These are phyloP conservation scores for Tylopilus rubrobrunneus DNA, from an alignment of 768 basidiomycete genomes.

Conservation along the genomic window DNA sequence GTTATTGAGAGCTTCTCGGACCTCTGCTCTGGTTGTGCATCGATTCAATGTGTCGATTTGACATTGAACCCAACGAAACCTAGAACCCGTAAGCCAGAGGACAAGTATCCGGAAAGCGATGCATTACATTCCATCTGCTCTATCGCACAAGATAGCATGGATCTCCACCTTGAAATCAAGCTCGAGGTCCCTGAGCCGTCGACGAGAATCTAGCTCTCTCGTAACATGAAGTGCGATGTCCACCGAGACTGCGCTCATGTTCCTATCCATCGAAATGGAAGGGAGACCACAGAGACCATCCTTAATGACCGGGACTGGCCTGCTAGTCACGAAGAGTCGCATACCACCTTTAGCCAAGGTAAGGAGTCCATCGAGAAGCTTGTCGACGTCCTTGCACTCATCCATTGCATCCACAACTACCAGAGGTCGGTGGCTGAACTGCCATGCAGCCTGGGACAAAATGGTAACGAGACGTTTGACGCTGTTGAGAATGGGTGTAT, in stretches of 20 bases:
- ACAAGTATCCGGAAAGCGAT: not conserved
- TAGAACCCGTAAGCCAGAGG: not conserved
- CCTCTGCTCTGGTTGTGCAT: too few relatives aligned
- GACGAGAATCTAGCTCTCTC: too few relatives aligned
- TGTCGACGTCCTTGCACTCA: constrained; percentile 11
- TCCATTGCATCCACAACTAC: constrained; percentile 20
- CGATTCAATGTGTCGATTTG: too few relatives aligned
- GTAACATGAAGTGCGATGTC: too few relatives aligned
- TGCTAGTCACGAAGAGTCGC: too few relatives aligned
- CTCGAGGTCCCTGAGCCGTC: too few relatives aligned
- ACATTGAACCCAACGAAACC: constrained; percentile 8
- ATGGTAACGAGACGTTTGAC: constrained; percentile 1
- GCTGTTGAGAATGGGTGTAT: not conserved
- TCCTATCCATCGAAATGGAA: too few relatives aligned
- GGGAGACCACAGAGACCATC: too few relatives aligned
- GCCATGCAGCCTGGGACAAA: not conserved
- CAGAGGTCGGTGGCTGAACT: constrained; percentile 1
- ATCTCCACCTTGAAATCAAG: not conserved
- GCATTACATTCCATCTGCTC: not conserved
- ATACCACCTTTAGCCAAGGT: constrained; percentile 6
- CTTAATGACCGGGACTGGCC: too few relatives aligned
- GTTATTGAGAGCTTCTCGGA: too few relatives aligned
- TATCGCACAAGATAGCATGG: not conserved
- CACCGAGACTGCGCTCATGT: too few relatives aligned
- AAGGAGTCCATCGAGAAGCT: constrained; percentile 5